Evolutionary conservation across 1,284 basidiomycete species (phyloP), one percentile per base, ranked within the genome.

Genomic region (Amylostereum areolatum): DNA sequence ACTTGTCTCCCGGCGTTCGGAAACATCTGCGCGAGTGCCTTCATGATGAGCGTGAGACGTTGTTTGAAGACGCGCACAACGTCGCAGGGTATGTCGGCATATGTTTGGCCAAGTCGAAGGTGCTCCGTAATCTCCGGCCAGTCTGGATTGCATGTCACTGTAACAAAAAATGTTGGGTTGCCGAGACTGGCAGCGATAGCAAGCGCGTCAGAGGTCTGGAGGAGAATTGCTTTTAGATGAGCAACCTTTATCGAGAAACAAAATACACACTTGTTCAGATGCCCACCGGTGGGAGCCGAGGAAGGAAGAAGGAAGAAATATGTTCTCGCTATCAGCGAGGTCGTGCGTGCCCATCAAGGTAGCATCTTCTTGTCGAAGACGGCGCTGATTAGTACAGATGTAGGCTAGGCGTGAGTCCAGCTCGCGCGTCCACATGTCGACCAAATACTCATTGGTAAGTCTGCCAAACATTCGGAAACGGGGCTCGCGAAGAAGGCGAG

Each of bases 351-450:
- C 57, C 57, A 62, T 62, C 4, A 60, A 50, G 4, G 33, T 47
- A 9, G 58, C 61, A 55, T 62, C 62, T 28, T 59, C 55, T 10
- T 45, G 46, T 1, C 46, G 52, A n/a, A 65, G 18, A 18, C 55
- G 46, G 4, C 44, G 43, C 47, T 69, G 67, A 41, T 66, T 63
- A 1, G 28, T 18, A 1, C 58, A 55, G 28, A 71, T 68, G 43
- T 67, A 70, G 24, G 55, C 40, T 2, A 69, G 51, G 2, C 63
- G 55, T 3, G 52, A 50, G 40, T 70, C 66, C 0, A 66, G n/a
- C n/a, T n/a, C 47, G 31, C 65, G 57, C 1, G 59, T 62, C 47
- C 64, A 70, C 67, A 69, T 70, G 42, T 71, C 66, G 27, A 68
- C 62, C 10, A 66, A 27, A 42, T 71, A 71, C 47, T 71, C 64